Base-by-base conservation (phyloP, 768 basidiomycete genomes). In the Mycena pura region DNA sequence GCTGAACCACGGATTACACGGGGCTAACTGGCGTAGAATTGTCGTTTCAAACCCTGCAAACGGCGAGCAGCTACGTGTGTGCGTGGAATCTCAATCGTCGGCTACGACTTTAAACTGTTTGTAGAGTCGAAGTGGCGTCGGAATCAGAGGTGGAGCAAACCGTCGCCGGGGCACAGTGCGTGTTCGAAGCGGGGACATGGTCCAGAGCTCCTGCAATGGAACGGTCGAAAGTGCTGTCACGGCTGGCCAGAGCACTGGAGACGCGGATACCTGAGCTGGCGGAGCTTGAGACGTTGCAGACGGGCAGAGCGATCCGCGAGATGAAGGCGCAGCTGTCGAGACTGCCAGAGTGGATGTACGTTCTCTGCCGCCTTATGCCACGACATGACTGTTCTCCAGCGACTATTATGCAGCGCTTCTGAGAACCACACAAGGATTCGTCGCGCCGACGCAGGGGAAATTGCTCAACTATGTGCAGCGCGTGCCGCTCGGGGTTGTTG, bases 271-370 rank as follows among this genome's bases (percentile, higher is more conserved):
- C 84, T 0, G 81, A 86, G 24, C 70, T 93, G 13, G 90, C 91
- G 2, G 72, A 75, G 36, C 75, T 90, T 19, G 93, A 95, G 73
- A 84, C 86, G 2, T 58, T 87, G 46, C 92, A 95, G 72, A 94
- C 92, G 0, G 93, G 92, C 11, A 80, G 92, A 53, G 78, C 90
- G n/a, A 87, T 93, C 44, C 81, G 90, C 13, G 93, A 95, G 74
- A 93, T 95, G 92, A 84, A 79, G 19, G 86, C 86, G 0, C 93
- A 95, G 73, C 79, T 95, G 4, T 77, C 82, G 1, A 81, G 93
- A 36, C 78, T 95, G 32, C 92, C 92, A 6, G 92, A 95, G 73
- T 95, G 93, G 93, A 80, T 94, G 90, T 93, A 65, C 72, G 89
- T 60, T 29, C 44, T 22, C 34, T 36, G 55, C 6, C 19, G 53